phyloP scores from a whole-genome alignment of 176 grass and related monocot genomes.

The Dactylis glomerata region DNA sequence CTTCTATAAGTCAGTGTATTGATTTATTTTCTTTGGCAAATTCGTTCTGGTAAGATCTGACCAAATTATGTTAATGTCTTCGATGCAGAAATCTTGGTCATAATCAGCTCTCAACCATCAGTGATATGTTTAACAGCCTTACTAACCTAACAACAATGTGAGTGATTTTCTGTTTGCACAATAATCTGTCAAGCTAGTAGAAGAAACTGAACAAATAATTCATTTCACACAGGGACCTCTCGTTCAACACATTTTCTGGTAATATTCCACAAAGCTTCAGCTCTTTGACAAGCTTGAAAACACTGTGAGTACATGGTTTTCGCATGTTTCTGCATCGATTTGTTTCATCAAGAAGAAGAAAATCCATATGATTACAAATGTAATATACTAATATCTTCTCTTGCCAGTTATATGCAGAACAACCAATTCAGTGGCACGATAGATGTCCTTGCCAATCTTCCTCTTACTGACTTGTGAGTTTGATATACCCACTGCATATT shows the following conservation, averaged over 20 bases:
- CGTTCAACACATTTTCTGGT: constrained; percentile 62
- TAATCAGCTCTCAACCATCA: constrained; percentile 66
- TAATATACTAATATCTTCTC: neutral
- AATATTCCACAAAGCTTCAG: constrained; percentile 80
- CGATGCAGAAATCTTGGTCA: constrained; percentile 72
- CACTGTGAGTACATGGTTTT: constrained; percentile 60
- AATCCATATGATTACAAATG: constrained; percentile 3
- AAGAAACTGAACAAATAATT: constrained; percentile 16
- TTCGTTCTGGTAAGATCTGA: constrained; percentile 17
- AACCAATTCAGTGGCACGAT: constrained; percentile 84
- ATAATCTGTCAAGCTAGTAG: neutral
- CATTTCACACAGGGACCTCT: constrained; percentile 66
- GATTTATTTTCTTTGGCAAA: neutral
- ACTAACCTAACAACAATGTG: constrained; percentile 69
- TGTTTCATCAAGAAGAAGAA: neutral
- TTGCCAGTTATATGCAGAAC: constrained; percentile 83
- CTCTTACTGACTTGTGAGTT: constrained; percentile 82
- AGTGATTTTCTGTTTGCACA: constrained; percentile 37
- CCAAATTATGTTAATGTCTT: neutral
- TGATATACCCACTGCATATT: neutral
- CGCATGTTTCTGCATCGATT: neutral
- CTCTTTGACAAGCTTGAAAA: constrained; percentile 61
- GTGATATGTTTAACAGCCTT: constrained; percentile 60
- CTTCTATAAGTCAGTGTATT: neutral
- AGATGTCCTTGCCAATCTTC: constrained; percentile 75